A percentile compares a stretch with the other conserved stretches of the same genome.
These are phyloP conservation scores for Epichloe aotearoae DNA, from an alignment of 2,329 filamentous ascomycete genomes.

Conservation along the genomic window DNA sequence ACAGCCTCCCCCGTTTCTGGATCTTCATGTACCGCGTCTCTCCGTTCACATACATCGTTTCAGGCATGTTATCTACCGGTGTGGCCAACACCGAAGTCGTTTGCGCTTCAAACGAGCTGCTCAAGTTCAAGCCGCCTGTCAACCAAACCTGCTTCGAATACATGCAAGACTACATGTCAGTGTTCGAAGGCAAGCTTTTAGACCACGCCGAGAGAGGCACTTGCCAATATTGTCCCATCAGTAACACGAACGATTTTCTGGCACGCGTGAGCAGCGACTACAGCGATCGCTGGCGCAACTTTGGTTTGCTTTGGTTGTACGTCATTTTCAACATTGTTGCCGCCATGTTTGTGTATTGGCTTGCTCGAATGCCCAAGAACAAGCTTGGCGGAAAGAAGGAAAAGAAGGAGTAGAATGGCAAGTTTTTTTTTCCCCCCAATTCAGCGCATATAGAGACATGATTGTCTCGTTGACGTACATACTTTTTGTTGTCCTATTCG, in stretches of 20 bases:
- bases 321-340: slow-evolving; percentile 44
- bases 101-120: slow-evolving; percentile 58
- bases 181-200: slow-evolving; percentile 38
- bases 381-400: slow-evolving; percentile 22
- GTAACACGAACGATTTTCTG: slow-evolving; percentile 39
- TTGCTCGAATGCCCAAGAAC: slow-evolving; percentile 37
- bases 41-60: slow-evolving; percentile 71
- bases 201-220: slow-evolving; percentile 30
- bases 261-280: slow-evolving; percentile 37
- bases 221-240: slow-evolving; percentile 44
- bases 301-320: slow-evolving; percentile 48
- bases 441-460: background rate
- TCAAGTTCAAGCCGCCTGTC: slow-evolving; percentile 48
- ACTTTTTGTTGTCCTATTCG: no score
- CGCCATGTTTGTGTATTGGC: slow-evolving; percentile 43
- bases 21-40: slow-evolving; percentile 69
- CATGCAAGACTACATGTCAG: slow-evolving; percentile 34
- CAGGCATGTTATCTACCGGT: slow-evolving; percentile 56
- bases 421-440: no score
- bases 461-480: background rate
- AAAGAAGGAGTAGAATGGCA: slow-evolving; percentile 12
- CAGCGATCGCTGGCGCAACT: slow-evolving; percentile 52
- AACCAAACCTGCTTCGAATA: slow-evolving; percentile 49
- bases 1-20: slow-evolving; percentile 62
- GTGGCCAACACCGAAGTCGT: slow-evolving; percentile 52